A percentile compares a stretch with the other conserved stretches of the same genome.
These are phyloP conservation scores for Astragalus membranaceus DNA, from an alignment of 306 rosid species.

Conservation along the genomic window DNA sequence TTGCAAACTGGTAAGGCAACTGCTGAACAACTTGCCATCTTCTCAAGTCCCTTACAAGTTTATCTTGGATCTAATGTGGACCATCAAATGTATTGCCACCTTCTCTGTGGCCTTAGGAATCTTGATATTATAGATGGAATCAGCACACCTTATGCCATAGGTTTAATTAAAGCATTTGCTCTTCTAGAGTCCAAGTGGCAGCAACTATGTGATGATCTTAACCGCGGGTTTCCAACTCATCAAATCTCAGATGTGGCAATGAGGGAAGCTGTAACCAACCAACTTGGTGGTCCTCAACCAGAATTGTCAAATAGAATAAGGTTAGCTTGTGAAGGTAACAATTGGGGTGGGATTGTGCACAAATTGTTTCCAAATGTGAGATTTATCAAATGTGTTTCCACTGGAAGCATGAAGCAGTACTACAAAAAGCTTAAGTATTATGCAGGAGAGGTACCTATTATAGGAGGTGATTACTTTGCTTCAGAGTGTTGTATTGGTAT, in stretches of 20 bases:
- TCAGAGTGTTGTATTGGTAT: conserved; percentile 59
- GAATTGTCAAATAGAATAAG: conserved; percentile 45
- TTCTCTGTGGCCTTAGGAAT: conserved; percentile 53
- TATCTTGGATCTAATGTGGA: conserved; percentile 49
- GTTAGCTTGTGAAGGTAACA: conserved; percentile 29
- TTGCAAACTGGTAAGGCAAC: conserved; percentile 35
- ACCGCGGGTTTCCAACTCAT: conserved; percentile 35
- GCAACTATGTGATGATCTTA: conserved; percentile 51
- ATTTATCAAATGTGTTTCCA: conserved; percentile 48
- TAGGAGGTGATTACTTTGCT: conserved; percentile 58
- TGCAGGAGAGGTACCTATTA: conserved; percentile 49
- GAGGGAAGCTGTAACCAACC: conserved; percentile 37
- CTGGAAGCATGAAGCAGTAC: conserved; percentile 64
- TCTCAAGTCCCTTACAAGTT: conserved; percentile 53
- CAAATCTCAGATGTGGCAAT: conserved; percentile 40
- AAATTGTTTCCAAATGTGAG: conserved; percentile 52
- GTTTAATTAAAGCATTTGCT: conserved; percentile 36
- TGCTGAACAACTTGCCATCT: conserved; percentile 26
- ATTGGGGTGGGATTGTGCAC: conserved; percentile 45
- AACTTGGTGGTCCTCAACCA: conserved; percentile 49
- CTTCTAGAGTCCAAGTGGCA: conserved; percentile 50
- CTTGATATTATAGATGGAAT: conserved; percentile 39
- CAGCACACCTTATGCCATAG: conserved; percentile 45
- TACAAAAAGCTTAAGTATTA: conserved; percentile 44
- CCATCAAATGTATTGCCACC: conserved; percentile 67